phyloP scores from a whole-genome alignment of 768 basidiomycete genomes.

The Tephrocybe sp. region DNA sequence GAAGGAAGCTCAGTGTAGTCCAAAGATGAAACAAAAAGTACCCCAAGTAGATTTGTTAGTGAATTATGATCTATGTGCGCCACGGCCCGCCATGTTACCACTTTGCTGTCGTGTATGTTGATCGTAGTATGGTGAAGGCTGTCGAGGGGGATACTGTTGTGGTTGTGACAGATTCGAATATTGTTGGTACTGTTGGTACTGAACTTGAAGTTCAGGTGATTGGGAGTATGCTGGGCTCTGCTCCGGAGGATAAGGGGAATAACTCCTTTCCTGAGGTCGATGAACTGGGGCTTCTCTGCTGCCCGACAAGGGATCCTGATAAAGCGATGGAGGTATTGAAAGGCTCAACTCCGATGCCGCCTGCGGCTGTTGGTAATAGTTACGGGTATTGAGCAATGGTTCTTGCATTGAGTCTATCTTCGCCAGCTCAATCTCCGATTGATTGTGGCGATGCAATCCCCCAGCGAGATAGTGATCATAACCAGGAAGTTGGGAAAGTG shows the following conservation, averaged over 20 bases:
- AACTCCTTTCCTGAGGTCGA: slow-evolving; percentile 46
- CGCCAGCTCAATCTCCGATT: slow-evolving; percentile 50
- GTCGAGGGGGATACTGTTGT: slow-evolving; percentile 26
- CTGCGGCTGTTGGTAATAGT: slow-evolving; percentile 32
- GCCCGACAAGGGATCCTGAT: slow-evolving; percentile 31
- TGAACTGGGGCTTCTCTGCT: slow-evolving; percentile 63
- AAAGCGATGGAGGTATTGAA: slow-evolving; percentile 40
- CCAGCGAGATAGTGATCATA: slow-evolving; percentile 59
- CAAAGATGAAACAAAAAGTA: neutral
- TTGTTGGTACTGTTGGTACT: slow-evolving; percentile 16
- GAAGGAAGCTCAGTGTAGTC: neutral
- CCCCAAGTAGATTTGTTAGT: neutral
- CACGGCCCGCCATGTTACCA: slow-evolving; percentile 38
- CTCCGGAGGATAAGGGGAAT: slow-evolving; percentile 27
- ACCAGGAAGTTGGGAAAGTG: slow-evolving; percentile 33
- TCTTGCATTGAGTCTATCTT: slow-evolving; percentile 57
- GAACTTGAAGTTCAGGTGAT: slow-evolving; percentile 20
- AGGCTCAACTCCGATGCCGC: slow-evolving; percentile 36
- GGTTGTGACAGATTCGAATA: slow-evolving; percentile 8
- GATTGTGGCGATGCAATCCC: slow-evolving; percentile 30
- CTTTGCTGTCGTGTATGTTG: slow-evolving; percentile 25
- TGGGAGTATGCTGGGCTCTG: slow-evolving; percentile 27
- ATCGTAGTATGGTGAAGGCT: slow-evolving; percentile 24
- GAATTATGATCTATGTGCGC: slow-evolving; percentile 29
- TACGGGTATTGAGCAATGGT: slow-evolving; percentile 49